Evolutionary conservation across 495 filamentous ascomycete genomes (phyloP), one percentile per base, ranked within the genome.

Genomic region (Cudoniella acicularis): DNA sequence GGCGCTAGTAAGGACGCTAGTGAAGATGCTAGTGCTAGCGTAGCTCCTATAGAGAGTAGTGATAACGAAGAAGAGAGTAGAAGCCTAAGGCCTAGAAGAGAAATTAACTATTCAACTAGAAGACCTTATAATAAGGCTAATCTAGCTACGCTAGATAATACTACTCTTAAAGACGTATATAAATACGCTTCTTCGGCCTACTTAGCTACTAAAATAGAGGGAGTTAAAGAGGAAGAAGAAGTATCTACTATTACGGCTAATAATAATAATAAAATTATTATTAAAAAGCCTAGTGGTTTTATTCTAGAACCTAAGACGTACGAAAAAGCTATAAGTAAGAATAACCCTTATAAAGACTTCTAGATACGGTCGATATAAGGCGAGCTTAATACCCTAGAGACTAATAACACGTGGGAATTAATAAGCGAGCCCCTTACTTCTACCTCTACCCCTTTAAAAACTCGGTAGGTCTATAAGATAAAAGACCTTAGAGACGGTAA

Each of bases 281-380:
- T 55, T 8, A 8, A 43, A 45, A 55, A 55, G 46, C 20, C 18
- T n/a, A n/a, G n/a, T n/a, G n/a, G n/a, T n/a, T n/a, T n/a, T n/a
- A n/a, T n/a, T n/a, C 22, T 10, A 58, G 27, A 51, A 23, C 46
- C 48, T 58, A 58, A 42, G 22, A 22, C 2, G n/a, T 49, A 51
- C 47, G 51, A 45, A 52, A 26, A 58, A 24, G 56, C 54, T 42
- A 50, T 50, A 24, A 58, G 47, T 27, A 24, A 49, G 20, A 51
- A 41, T 41, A 41, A 41, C n/a, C 36, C 23, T 26, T 58, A 58
- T 58, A 58, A 42, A 21, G 25, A 43, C 17, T 42, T 51, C 3
- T 58, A 26, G 47, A 51, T 51, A 20, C 41, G 42, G 27, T 10
- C 40, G 26, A 56, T 30, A 51, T 9, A 51, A 51, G 25, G 4